These are phyloP conservation scores for Pseudogymnoascus sp. DNA, from an alignment of 2,329 filamentous ascomycete genomes.

Conservation along the genomic window DNA sequence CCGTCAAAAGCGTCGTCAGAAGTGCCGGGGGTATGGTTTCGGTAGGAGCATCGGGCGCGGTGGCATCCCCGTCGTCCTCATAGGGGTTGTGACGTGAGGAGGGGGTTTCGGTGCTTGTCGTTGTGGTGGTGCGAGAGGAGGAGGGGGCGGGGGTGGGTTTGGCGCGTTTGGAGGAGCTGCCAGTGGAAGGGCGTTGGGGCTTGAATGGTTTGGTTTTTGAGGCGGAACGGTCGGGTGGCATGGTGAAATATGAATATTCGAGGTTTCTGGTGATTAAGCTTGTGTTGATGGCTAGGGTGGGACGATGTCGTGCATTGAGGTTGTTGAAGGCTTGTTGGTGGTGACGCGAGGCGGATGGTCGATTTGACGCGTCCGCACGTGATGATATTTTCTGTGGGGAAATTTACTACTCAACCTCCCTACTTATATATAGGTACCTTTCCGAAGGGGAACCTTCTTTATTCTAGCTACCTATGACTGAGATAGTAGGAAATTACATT, in stretches of 20 bases:
- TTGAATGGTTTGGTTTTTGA: constrained; percentile 10
- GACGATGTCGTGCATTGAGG: background rate
- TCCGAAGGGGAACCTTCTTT: no score
- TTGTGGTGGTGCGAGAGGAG: background rate
- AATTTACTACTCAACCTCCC: no score
- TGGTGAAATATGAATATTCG: background rate
- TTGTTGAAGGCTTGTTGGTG: background rate
- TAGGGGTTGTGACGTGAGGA: constrained; percentile 2
- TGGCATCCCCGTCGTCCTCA: background rate
- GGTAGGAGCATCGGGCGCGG: constrained; percentile 7
- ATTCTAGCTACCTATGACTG: no score
- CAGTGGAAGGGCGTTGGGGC: background rate
- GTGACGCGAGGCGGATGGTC: background rate
- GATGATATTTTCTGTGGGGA: background rate
- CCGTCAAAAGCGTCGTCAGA: constrained; percentile 67
- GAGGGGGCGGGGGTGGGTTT: background rate
- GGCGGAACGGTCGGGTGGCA: constrained; percentile 5
- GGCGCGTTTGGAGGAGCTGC: background rate
- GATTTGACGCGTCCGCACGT: background rate
- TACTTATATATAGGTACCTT: no score
- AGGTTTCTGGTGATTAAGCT: background rate
- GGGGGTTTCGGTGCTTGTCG: background rate
- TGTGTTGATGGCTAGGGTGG: background rate
- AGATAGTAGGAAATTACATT: no score
- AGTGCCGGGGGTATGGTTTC: constrained; percentile 61